These are phyloP conservation scores for Jaltomata sinuosa DNA, from an alignment of 257 asterid species.

Conservation along the genomic window DNA sequence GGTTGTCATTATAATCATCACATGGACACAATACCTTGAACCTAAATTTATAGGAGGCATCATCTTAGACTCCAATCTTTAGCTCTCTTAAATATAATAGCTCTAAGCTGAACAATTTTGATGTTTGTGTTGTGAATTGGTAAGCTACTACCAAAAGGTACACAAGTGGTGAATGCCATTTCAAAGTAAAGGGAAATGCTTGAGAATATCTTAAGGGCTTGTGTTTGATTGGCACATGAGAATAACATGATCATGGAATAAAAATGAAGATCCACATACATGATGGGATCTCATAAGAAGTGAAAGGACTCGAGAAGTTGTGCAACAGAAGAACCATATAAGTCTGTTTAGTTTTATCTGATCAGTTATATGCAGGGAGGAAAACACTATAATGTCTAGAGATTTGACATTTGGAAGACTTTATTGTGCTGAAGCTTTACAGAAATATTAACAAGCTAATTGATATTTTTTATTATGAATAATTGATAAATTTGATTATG, in stretches of 20 bases:
- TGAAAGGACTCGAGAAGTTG: background rate
- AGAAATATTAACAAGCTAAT: no score
- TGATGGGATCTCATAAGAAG: background rate
- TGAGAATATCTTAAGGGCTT: conserved; percentile 93
- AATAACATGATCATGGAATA: conserved; percentile 96
- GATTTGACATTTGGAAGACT: no score
- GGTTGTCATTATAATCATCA: background rate
- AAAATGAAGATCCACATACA: conserved; percentile 67
- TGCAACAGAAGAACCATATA: background rate
- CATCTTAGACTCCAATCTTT: background rate
- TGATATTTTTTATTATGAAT: no score
- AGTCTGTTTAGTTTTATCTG: no score
- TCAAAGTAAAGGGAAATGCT: conserved; percentile 94
- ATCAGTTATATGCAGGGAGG: no score
- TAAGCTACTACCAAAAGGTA: conserved; percentile 78
- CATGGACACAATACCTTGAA: background rate
- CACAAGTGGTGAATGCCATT: conserved; percentile 93
- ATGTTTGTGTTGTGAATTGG: background rate
- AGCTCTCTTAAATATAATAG: background rate
- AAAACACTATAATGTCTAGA: no score
- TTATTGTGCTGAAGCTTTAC: no score
- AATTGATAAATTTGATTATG: no score
- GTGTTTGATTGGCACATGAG: conserved; percentile 92
- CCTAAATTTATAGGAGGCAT: background rate
- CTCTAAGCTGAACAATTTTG: background rate